Evolutionary conservation across 257 asterid species (phyloP), one percentile per base, ranked within the genome.

Genomic region (Cynanchum wilfordii): DNA sequence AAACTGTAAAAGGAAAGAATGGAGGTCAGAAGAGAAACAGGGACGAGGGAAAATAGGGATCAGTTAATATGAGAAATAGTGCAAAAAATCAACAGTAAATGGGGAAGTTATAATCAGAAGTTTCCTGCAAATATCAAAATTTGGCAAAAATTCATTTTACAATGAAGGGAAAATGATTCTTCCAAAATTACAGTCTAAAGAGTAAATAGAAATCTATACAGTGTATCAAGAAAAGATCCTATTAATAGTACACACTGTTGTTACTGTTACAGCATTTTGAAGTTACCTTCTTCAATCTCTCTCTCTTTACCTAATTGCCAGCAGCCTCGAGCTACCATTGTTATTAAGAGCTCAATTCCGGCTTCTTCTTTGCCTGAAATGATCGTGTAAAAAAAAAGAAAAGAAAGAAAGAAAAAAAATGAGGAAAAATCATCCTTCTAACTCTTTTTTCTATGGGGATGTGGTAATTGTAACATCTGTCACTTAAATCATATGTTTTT

Each of bases 331-430:
- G 54, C 75, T 66, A n/a, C 33, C 74, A 76, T 49, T 49, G 78
- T 80, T 67, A 75, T 19, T 3, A 86, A 84, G 74, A 55, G 70
- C 79, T 85, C 91, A 85, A 81, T 85, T 89, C 96, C 97, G 86
- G 95, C 95, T 89, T 81, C 95, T 91, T 79, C 90, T 86, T 69
- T 89, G 89, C 96, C 96, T 89, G 95, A 87, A 90, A 92, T 73
- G 79, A 84, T 79, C 25, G 85, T 59, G 82, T 73, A 74, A 77
- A 79, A 85, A 73, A 73, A 83, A 76, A n/a, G 78, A 73, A 69
- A 70, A 73, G 79, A 79, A 83, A n/a, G n/a, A n/a, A 82, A 33
- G 38, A 33, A 33, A 33, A 33, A 33, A 33, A 33, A 33, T 72
- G 77, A 74, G 78, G 55, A 29, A 47, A 29, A 30, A 29, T 76